Evolutionary conservation across 2,329 filamentous ascomycete species (phyloP).

Genomic region (Coniochaeta sp.): DNA sequence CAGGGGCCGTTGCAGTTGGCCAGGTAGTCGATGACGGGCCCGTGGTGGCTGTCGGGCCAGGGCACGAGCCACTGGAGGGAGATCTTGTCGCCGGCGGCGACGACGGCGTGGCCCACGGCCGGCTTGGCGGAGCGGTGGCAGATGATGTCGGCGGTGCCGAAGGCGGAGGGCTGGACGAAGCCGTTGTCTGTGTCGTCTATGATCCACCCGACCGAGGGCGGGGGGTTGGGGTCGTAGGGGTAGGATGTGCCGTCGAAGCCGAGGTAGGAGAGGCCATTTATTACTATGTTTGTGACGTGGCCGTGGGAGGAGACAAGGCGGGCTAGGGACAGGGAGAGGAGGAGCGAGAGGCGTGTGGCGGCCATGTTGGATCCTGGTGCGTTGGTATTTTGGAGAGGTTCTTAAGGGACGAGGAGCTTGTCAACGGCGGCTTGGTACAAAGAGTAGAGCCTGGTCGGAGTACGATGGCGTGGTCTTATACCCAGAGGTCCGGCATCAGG

Average conservation of each 20-base stretch:
- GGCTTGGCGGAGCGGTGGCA: slow-evolving; percentile 26
- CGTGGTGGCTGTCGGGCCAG: slow-evolving; percentile 30
- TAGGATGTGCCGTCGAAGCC: slow-evolving; percentile 15
- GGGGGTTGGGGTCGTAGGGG: slow-evolving; percentile 16
- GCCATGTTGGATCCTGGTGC: no score
- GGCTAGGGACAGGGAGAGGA: slow-evolving; percentile 12
- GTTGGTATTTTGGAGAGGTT: not conserved
- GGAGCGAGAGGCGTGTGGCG: not conserved
- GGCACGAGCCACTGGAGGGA: slow-evolving; percentile 27
- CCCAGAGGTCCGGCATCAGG: not conserved
- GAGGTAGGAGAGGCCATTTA: slow-evolving; percentile 19
- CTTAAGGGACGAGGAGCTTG: no score
- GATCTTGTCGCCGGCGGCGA: slow-evolving; percentile 27
- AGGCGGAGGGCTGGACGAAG: slow-evolving; percentile 30
- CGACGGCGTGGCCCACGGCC: slow-evolving; percentile 22
- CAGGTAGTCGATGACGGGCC: slow-evolving; percentile 31
- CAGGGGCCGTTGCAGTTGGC: slow-evolving; percentile 28
- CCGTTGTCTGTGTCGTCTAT: slow-evolving; percentile 29
- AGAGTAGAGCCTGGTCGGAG: no score
- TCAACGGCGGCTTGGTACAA: no score
- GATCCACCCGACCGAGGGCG: slow-evolving; percentile 17
- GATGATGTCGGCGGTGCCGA: slow-evolving; percentile 27
- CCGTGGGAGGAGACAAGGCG: slow-evolving; percentile 20
- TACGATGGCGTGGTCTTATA: not conserved
- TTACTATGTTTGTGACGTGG: slow-evolving; percentile 20